Evolutionary conservation across 257 asterid species (phyloP).

Genomic region (Anisodus acutangulus): DNA sequence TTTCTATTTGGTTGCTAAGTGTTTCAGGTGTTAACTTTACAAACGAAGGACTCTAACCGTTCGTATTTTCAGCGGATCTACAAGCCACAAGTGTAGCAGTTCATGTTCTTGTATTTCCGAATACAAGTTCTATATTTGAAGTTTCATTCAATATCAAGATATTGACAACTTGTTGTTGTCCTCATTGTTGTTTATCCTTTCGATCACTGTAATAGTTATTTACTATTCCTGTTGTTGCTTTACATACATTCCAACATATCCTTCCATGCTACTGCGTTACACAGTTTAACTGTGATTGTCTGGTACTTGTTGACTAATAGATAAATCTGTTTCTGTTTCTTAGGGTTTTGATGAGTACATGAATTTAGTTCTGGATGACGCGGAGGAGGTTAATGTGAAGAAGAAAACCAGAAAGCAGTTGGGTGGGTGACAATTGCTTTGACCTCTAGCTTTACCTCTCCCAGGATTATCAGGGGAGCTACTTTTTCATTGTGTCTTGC

Average conservation of each 20-base stretch:
- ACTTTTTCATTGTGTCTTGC: not conserved
- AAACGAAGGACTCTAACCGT: no score
- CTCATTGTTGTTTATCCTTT: no score
- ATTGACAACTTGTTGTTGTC: no score
- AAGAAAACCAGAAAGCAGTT: constrained; percentile 58
- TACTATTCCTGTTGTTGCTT: no score
- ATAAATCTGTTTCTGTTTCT: not conserved
- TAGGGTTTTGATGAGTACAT: constrained; percentile 65
- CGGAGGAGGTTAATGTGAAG: constrained; percentile 41
- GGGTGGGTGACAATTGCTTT: constrained; percentile 24
- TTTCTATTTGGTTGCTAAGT: no score
- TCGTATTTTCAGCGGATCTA: no score
- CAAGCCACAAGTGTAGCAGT: no score
- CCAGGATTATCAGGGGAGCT: not conserved
- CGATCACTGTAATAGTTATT: no score
- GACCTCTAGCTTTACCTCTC: not conserved
- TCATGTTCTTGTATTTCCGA: no score
- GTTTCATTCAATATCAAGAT: no score
- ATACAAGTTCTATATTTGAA: no score
- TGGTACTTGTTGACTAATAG: not conserved
- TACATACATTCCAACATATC: not conserved
- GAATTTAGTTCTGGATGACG: constrained; percentile 64
- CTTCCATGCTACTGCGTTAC: not conserved
- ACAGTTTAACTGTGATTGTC: not conserved
- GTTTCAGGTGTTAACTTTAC: no score